Evolutionary conservation across 768 basidiomycete genomes (phyloP).

Genomic region (Saitozyma podzolica): DNA sequence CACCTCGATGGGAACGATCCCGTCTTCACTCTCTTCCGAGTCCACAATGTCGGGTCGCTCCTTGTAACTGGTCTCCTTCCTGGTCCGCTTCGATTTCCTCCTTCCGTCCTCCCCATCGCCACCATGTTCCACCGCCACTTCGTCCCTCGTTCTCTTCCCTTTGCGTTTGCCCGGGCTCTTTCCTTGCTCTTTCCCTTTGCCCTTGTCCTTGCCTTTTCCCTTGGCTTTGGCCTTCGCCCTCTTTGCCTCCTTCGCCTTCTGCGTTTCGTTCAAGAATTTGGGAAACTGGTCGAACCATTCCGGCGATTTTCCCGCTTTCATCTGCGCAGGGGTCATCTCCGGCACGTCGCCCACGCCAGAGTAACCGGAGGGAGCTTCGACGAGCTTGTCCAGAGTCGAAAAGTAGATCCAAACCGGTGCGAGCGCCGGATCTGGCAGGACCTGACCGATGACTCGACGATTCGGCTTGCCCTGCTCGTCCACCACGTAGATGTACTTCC

Average conservation of each 20-base stretch:
- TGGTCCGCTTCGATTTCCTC: conserved; percentile 18
- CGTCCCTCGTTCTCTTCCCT: conserved; percentile 25
- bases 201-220: conserved; percentile 13
- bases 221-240: conserved; percentile 1
- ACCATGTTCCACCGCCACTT: conserved; percentile 56
- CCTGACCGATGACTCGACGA: conserved; percentile 32
- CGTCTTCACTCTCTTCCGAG: background rate
- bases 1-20: background rate
- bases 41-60: conserved; percentile 11
- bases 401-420: conserved; percentile 40
- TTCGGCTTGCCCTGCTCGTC: conserved; percentile 47
- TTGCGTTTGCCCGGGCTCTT: background rate
- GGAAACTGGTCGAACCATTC: conserved; percentile 27
- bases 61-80: no score
- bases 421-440: conserved; percentile 33
- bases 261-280: background rate
- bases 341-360: conserved; percentile 35
- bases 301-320: conserved; percentile 28
- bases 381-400: conserved; percentile 26
- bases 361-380: conserved; percentile 31
- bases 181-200: conserved; percentile 3
- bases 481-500: conserved; percentile 49
- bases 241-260: background rate
- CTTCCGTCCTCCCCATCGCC: conserved; percentile 23
- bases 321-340: conserved; percentile 16